Evolutionary conservation across 169 alveolate species (phyloP).

Genomic region (Plasmodium falciparum): DNA sequence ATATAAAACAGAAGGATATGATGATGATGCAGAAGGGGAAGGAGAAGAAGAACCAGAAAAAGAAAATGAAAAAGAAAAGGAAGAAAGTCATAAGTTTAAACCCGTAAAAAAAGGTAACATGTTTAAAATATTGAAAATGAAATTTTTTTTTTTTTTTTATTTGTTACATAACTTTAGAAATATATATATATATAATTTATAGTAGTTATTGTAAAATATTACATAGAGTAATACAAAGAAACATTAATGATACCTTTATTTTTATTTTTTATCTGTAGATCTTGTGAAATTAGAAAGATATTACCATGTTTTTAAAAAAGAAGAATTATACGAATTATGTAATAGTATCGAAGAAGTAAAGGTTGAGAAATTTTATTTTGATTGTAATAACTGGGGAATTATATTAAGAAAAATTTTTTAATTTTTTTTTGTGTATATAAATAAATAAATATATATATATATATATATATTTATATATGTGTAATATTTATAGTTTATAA

Average conservation of each 20-base stretch:
- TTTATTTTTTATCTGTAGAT: slow-evolving; percentile 16
- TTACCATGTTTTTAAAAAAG: slow-evolving; percentile 94
- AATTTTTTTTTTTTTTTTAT: too few relatives aligned
- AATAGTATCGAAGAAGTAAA: slow-evolving; percentile 62
- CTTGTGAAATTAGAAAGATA: slow-evolving; percentile 86
- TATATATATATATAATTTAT: slow-evolving; percentile 78
- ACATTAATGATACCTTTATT: background rate
- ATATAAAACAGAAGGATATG: slow-evolving; percentile 80
- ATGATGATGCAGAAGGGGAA: slow-evolving; percentile 12
- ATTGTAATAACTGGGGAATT: slow-evolving; percentile 81
- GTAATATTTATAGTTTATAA: too few relatives aligned
- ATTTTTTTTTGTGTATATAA: background rate
- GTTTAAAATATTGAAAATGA: background rate
- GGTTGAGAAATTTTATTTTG: slow-evolving; percentile 76
- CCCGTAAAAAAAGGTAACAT: slow-evolving; percentile 42
- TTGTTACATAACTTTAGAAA: slow-evolving; percentile 7
- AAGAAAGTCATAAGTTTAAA: background rate
- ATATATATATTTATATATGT: too few relatives aligned
- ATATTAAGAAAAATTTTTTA: slow-evolving; percentile 49
- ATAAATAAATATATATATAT: too few relatives aligned
- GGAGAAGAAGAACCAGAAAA: slow-evolving; percentile 11
- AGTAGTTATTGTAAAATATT: slow-evolving; percentile 30
- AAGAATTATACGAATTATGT: slow-evolving; percentile 91
- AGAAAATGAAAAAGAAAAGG: background rate
- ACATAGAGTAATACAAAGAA: slow-evolving; percentile 77